Evolutionary conservation across 2,329 filamentous ascomycete species (phyloP), one percentile per base, ranked within the genome.

Genomic region (Fusarium agapanthi): DNA sequence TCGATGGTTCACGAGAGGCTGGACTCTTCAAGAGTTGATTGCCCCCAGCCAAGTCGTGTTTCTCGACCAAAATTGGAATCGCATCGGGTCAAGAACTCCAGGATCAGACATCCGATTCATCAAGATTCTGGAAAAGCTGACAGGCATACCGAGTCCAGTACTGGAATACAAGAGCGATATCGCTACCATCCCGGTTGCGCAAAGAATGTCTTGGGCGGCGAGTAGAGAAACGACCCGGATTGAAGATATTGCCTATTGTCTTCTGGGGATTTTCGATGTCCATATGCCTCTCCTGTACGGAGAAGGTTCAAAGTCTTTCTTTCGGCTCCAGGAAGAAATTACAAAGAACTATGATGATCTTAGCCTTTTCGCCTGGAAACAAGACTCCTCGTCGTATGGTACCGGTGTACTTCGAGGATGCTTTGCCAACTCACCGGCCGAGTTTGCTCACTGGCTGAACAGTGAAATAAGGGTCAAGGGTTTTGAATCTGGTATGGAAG

Each of bases 391-490:
- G 3, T 20, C 24, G 2, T 44, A 44, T 0, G 43, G 43, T 2
- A 20, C 26, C 0, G 24, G 43, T 26, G 2, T 20, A 6, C 24
- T 44, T 20, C 24, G 43, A 26, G 43, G 24, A 2, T 44, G 43
- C 43, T 44, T 44, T 26, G 43, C 43, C 0, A 5, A 26, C 10
- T 44, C 24, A 6, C 43, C 43, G 0, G 24, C 24, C 2, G 43
- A 44, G 43, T 44, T 44, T 11, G 24, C 11, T 18, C 16, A 43
- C 16, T 44, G 41, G 41, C 16, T 26, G 3, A 18, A 44, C 5
- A 18, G 13, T 2, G 1, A 43, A 8, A 13, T 43, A 1, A n/a
- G 14, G 0, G n/a, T 24, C 6, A 18, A 24, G 0, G 0, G 5
- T 13, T 26, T 44, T 7, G 24, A 26, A 14, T 44, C 24, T 20